Evolutionary conservation across 805 yeast species (phyloP).

Genomic region (Clavispora santaluciae): DNA sequence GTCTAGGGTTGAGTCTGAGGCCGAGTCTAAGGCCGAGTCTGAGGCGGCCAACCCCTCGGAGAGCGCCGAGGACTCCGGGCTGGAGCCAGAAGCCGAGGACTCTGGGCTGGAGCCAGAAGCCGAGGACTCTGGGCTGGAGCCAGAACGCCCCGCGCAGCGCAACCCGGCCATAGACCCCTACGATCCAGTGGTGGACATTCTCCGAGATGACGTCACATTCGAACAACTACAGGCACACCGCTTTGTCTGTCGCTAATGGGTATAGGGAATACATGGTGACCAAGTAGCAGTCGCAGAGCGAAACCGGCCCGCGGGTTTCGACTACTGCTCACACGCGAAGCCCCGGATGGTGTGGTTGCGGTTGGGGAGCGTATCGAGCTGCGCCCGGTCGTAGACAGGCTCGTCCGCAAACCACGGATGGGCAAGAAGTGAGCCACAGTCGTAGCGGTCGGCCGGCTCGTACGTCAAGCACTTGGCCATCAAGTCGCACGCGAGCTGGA

Average conservation of each 20-base stretch:
- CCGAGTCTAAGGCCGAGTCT: too few relatives aligned
- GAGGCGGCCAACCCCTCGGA: too few relatives aligned
- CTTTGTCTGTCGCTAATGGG: slow-evolving; percentile 9
- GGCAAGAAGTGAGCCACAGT: slow-evolving; percentile 48
- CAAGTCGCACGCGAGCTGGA: slow-evolving; percentile 41
- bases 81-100: too few relatives aligned
- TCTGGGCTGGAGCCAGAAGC: too few relatives aligned
- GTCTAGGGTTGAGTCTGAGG: background rate
- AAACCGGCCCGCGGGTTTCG: background rate
- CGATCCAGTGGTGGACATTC: slow-evolving; percentile 8
- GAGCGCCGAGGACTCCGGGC: too few relatives aligned
- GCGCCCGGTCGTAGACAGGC: slow-evolving; percentile 10
- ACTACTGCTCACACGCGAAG: slow-evolving; percentile 23
- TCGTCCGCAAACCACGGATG: slow-evolving; percentile 45
- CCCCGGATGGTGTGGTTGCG: slow-evolving; percentile 27
- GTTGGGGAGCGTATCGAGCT: slow-evolving; percentile 21
- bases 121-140: too few relatives aligned
- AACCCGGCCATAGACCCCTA: slow-evolving; percentile 5
- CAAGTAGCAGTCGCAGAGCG: too few relatives aligned
- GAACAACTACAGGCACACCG: slow-evolving; percentile 12
- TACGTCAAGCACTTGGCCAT: slow-evolving; percentile 46
- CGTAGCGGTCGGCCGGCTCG: slow-evolving; percentile 47
- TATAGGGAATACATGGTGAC: slow-evolving; percentile 1
- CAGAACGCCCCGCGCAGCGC: background rate
- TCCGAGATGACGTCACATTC: slow-evolving; percentile 7